A percentile compares a stretch with the other conserved stretches of the same genome.
Conservation (phyloP, 73 alveolate species). For the Uronychia setigera region DNA sequence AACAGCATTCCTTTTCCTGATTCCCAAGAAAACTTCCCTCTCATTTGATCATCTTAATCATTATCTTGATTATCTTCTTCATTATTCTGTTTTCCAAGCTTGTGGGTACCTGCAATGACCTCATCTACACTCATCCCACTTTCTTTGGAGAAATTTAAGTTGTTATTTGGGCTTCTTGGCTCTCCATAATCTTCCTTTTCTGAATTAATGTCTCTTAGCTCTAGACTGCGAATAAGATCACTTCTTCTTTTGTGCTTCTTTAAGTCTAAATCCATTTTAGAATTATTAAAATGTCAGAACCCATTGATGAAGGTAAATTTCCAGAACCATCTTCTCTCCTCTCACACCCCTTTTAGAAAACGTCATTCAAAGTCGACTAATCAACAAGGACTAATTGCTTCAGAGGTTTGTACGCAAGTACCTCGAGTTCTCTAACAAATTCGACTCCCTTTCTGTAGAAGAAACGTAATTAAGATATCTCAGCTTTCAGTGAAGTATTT, state of each 20-base stretch:
- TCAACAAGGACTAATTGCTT: background rate
- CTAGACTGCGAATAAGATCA: too few relatives aligned
- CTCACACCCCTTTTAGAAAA: background rate
- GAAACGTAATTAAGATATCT: background rate
- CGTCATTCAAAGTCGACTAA: background rate
- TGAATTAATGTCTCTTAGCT: too few relatives aligned
- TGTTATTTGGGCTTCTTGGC: too few relatives aligned
- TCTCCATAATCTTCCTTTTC: too few relatives aligned
- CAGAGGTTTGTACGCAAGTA: background rate
- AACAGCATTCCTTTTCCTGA: background rate
- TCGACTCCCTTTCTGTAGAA: background rate
- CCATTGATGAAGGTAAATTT: background rate
- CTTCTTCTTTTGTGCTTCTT: background rate
- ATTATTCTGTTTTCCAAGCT: background rate
- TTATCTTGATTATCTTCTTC: background rate
- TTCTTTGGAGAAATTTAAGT: too few relatives aligned
- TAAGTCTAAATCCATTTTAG: background rate
- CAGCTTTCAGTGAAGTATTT: background rate
- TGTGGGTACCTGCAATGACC: conserved; percentile 1
- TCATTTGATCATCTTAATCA: background rate
- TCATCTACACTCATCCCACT: background rate
- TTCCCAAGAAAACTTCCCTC: background rate
- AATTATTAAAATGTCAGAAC: background rate
- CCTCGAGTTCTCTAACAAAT: background rate
- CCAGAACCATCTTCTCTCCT: too few relatives aligned